Evolutionary conservation across 2,329 filamentous ascomycete species (phyloP).

Genomic region (Trichophyton benhamiae): DNA sequence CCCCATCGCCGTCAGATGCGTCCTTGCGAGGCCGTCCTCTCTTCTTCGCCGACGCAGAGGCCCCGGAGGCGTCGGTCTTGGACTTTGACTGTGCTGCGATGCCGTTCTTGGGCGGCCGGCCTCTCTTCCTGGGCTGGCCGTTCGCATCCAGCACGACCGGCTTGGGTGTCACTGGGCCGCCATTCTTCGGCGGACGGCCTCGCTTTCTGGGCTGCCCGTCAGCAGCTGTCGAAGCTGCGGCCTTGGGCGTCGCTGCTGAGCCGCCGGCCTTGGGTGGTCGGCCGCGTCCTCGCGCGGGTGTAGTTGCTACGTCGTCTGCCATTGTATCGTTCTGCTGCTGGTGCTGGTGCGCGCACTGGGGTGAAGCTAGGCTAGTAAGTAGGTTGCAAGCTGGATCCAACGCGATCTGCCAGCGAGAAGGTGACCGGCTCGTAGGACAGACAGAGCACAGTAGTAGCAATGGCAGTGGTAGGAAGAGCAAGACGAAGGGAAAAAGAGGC

Average conservation of each 20-base stretch:
- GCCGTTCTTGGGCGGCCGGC: conserved; percentile 10
- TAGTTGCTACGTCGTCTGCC: neutral
- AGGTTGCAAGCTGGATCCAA: neutral
- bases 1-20: neutral
- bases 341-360: neutral
- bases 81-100: neutral
- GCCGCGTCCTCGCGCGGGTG: conserved; percentile 10
- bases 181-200: conserved; percentile 11
- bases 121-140: conserved; percentile 12
- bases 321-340: neutral
- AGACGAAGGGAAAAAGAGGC: neutral
- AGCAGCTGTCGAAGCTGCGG: conserved; percentile 3
- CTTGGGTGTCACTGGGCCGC: neutral
- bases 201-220: conserved; percentile 12
- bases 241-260: conserved; percentile 8
- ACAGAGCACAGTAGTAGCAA: no score
- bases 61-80: neutral
- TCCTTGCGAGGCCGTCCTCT: conserved; percentile 12
- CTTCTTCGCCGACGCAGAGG: neutral
- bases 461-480: neutral
- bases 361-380: neutral
- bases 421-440: no score
- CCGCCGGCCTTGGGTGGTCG: conserved; percentile 12
- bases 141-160: conserved; percentile 5
- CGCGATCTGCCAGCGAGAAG: neutral